These are phyloP conservation scores for Oryza longistaminata DNA, from an alignment of 176 grass and related monocot species.

Conservation along the genomic window DNA sequence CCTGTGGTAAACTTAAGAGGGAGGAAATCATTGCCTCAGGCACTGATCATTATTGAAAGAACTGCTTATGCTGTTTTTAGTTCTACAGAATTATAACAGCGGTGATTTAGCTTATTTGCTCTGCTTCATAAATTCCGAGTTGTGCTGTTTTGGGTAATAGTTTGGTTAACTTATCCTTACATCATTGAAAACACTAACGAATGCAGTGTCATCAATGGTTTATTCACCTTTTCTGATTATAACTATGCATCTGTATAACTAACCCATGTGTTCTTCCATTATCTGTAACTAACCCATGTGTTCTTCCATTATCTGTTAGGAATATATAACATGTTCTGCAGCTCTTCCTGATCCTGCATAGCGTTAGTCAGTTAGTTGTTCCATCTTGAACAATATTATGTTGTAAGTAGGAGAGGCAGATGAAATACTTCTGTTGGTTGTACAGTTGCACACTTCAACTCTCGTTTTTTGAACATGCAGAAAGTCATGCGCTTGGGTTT, in stretches of 20 bases:
- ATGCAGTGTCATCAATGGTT: not conserved
- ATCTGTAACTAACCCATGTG: not conserved
- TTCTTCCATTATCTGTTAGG: not conserved
- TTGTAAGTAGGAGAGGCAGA: not conserved
- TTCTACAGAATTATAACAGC: not conserved
- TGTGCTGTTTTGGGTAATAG: conserved; percentile 2
- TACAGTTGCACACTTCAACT: not conserved
- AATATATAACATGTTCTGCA: not conserved
- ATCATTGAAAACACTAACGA: conserved; percentile 9
- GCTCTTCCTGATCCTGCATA: not conserved
- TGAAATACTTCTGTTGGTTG: not conserved
- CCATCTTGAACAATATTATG: conserved; percentile 5
- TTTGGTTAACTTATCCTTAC: not conserved
- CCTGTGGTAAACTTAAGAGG: conserved; percentile 13
- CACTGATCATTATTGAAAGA: not conserved
- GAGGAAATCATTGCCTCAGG: conserved; percentile 6
- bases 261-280: not conserved
- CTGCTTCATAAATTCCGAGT: not conserved
- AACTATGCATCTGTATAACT: conserved; percentile 2
- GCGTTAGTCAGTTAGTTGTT: conserved; percentile 11
- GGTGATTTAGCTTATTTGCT: conserved; percentile 19
- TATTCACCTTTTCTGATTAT: not conserved
- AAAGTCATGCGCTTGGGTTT: conserved; percentile 86
- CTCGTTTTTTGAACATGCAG: conserved; percentile 49
- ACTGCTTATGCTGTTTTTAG: conserved; percentile 9